phyloP scores from a whole-genome alignment of 2,329 filamentous ascomycete species.

The Pseudogymnoascus sp. region DNA sequence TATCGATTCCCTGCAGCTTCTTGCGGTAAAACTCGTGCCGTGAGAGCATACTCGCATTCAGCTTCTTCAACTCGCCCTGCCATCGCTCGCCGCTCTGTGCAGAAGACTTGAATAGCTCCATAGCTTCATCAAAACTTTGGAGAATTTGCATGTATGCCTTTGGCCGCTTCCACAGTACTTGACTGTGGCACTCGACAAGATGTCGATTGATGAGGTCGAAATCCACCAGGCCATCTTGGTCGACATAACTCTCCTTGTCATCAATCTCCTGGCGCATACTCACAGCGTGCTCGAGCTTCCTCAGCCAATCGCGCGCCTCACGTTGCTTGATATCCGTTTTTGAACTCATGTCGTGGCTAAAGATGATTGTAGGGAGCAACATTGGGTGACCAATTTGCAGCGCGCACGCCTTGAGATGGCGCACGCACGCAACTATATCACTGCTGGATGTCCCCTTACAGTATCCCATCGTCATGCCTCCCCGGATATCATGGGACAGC shows the following conservation, averaged over 20 bases:
- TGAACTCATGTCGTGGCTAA: slow-evolving; percentile 51
- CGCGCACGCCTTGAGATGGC: slow-evolving; percentile 47
- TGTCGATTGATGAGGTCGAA: slow-evolving; percentile 56
- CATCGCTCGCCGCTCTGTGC: slow-evolving; percentile 11
- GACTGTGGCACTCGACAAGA: slow-evolving; percentile 58
- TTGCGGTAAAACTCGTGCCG: slow-evolving; percentile 54
- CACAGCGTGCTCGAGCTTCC: slow-evolving; percentile 55
- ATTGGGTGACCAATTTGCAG: slow-evolving; percentile 52
- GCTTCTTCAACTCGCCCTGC: slow-evolving; percentile 34
- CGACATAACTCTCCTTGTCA: slow-evolving; percentile 44
- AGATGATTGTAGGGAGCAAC: slow-evolving; percentile 54
- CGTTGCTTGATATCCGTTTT: slow-evolving; percentile 57
- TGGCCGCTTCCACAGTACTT: slow-evolving; percentile 59
- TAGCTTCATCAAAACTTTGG: slow-evolving; percentile 41
- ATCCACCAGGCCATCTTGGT: slow-evolving; percentile 45
- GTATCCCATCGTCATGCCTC: slow-evolving; percentile 53
- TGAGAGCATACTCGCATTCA: slow-evolving; percentile 48
- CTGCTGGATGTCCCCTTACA: slow-evolving; percentile 56
- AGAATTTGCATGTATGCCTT: slow-evolving; percentile 55
- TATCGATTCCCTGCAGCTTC: slow-evolving; percentile 56
- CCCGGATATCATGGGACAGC: slow-evolving; percentile 52
- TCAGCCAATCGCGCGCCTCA: slow-evolving; percentile 55
- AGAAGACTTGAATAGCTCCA: slow-evolving; percentile 18
- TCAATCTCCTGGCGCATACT: slow-evolving; percentile 45
- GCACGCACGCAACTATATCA: slow-evolving; percentile 45